These are phyloP conservation scores for Diaporthe sp. DNA, from an alignment of 2,329 filamentous ascomycete species.

Conservation along the genomic window DNA sequence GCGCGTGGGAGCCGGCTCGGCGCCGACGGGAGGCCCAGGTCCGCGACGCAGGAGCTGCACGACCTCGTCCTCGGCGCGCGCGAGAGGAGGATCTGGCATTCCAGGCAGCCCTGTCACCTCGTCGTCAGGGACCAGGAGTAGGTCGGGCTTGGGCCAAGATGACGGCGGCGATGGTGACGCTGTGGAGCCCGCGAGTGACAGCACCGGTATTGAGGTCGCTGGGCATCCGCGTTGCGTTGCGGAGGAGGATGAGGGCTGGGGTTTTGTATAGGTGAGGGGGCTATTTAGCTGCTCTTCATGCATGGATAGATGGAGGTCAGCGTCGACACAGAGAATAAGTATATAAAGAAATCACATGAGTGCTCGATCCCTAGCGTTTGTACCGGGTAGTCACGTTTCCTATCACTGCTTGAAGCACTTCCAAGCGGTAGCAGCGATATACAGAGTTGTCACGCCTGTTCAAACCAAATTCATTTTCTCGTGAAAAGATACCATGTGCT, in stretches of 20 bases:
- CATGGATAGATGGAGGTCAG: constrained; percentile 13
- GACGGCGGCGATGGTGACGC: background rate
- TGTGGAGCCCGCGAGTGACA: background rate
- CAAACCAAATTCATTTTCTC: too few species aligned
- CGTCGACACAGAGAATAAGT: background rate
- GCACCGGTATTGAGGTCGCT: background rate
- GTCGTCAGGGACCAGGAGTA: constrained; percentile 62
- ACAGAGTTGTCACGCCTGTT: background rate
- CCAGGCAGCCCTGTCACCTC: constrained; percentile 69
- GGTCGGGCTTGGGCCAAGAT: constrained; percentile 2
- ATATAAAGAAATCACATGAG: background rate
- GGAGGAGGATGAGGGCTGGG: background rate
- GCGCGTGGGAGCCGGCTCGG: constrained; percentile 46
- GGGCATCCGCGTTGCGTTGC: background rate
- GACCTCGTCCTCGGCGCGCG: constrained; percentile 71
- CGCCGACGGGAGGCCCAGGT: constrained; percentile 55
- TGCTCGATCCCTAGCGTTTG: background rate
- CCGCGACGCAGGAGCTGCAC: constrained; percentile 70
- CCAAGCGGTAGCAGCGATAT: background rate
- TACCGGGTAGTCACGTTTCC: background rate
- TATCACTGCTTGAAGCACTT: too few species aligned
- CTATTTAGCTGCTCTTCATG: background rate
- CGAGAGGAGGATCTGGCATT: constrained; percentile 76
- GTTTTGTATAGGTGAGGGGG: constrained; percentile 8
- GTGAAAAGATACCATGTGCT: too few species aligned